Evolutionary conservation across 495 filamentous ascomycete genomes (phyloP).

Genomic region (Hypoxylon cercidicola): DNA sequence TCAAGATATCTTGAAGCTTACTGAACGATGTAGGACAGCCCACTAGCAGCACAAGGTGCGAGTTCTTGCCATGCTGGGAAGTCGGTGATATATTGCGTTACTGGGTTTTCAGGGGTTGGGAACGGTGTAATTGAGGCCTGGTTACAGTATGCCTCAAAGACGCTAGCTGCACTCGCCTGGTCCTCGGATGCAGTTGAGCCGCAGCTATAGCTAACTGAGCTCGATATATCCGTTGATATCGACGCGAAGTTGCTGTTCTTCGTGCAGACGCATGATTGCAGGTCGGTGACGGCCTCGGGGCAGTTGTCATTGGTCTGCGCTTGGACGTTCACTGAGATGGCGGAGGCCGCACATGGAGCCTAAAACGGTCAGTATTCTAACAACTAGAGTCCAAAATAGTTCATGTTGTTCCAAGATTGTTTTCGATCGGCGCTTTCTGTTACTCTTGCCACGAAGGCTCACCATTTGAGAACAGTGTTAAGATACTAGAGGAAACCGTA

Average conservation of each 20-base stretch:
- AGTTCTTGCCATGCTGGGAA: slow-evolving; percentile 53
- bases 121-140: slow-evolving; percentile 49
- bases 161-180: slow-evolving; percentile 54
- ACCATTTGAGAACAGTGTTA: too few relatives aligned
- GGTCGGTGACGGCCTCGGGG: slow-evolving; percentile 50
- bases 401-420: too few relatives aligned
- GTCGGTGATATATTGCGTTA: slow-evolving; percentile 60
- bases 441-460: too few relatives aligned
- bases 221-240: slow-evolving; percentile 50
- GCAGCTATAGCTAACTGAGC: slow-evolving; percentile 53
- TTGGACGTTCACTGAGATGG: slow-evolving; percentile 54
- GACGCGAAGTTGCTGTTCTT: slow-evolving; percentile 58
- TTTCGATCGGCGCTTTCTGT: too few relatives aligned
- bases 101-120: slow-evolving; percentile 49
- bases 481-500: neutral
- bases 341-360: slow-evolving; percentile 59
- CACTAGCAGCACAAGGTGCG: slow-evolving; percentile 56
- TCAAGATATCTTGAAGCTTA: slow-evolving; percentile 33
- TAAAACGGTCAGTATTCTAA: slow-evolving; percentile 29
- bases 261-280: slow-evolving; percentile 61
- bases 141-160: slow-evolving; percentile 60
- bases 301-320: slow-evolving; percentile 53
- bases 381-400: neutral
- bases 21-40: slow-evolving; percentile 52
- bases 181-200: slow-evolving; percentile 57